Base-by-base conservation (phyloP, 2,329 filamentous ascomycete species). In the Dactylellina haptotyla region DNA sequence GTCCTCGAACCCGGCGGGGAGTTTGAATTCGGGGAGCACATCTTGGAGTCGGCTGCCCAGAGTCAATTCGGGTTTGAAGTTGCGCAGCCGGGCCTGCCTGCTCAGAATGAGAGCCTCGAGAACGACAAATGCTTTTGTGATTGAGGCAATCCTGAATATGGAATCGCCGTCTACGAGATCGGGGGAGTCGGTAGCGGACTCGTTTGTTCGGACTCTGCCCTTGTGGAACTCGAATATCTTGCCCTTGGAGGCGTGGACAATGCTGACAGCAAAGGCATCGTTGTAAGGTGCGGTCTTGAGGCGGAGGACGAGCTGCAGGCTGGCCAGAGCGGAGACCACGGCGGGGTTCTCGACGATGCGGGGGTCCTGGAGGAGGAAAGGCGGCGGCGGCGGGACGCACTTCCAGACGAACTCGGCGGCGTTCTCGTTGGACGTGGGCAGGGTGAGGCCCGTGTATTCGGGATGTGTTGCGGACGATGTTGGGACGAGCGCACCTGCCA, bases 181-280 rank as follows among this genome's bases (percentile, higher is more conserved):
- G 2, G 67, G 67, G 6, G 59, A 53, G 2, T 16, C 43, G 2
- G 9, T 16, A 6, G 45, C 16, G 6, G 67, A 72, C 18, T 72
- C 67, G 14, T 72, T 72, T 3, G 56, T 37, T 4, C 67, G 43
- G 5, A 64, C 58, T 14, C 67, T 23, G 2, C 67, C 67, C 18
- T 45, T 59, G 45, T 72, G 67, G 45, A 72, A 72, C 9, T 65
- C 67, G 28, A 59, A 72, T 45, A 72, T 58, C 37, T 72, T 72
- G 43, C 67, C 67, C 26, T 45, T 65, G 16, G 67, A 59, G 20
- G 67, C 37, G n/a, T 72, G 67, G 16, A 65, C 59, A 37, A 72
- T 57, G 34, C 67, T 72, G 59, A 72, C 45, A 4, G 67, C 51
- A 8, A 72, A n/a, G 26, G 67, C 67, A 37, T 72, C 67, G n/a